Conservation (phyloP, 441 rosid species). For the Capsella rubella region DNA sequence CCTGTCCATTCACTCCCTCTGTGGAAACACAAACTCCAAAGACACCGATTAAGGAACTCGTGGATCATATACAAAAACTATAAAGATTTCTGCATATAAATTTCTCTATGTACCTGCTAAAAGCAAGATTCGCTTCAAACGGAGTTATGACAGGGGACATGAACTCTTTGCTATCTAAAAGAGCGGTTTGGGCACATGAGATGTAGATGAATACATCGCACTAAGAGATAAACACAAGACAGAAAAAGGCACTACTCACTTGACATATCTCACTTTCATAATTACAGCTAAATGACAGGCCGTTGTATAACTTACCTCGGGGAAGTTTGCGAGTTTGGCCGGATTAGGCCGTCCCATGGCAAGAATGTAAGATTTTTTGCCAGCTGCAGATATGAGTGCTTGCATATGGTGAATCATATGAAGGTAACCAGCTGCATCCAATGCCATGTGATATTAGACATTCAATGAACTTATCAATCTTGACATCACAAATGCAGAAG, state of each 20-base stretch:
- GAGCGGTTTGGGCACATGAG: slow-evolving; percentile 92
- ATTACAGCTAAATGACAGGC: slow-evolving; percentile 1
- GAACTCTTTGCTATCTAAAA: slow-evolving; percentile 92
- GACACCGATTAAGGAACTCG: slow-evolving; percentile 9
- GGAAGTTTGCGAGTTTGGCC: slow-evolving; percentile 97
- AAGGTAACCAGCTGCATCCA: slow-evolving; percentile 87
- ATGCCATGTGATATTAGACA: slow-evolving; percentile 25
- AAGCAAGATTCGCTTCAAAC: slow-evolving; percentile 88
- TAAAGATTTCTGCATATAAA: not conserved
- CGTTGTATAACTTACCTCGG: slow-evolving; percentile 60
- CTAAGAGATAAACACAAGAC: slow-evolving; percentile 46
- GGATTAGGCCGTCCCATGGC: slow-evolving; percentile 97
- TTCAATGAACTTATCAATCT: slow-evolving; percentile 26
- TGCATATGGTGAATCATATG: slow-evolving; percentile 88
- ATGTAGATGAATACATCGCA: slow-evolving; percentile 87
- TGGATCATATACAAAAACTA: slow-evolving; percentile 14
- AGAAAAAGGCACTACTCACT: not conserved
- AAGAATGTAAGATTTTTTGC: slow-evolving; percentile 85
- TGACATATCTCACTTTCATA: slow-evolving; percentile 18
- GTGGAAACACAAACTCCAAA: slow-evolving; percentile 42
- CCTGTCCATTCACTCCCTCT: slow-evolving; percentile 96
- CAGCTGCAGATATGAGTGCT: slow-evolving; percentile 69
- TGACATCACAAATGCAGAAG: slow-evolving; percentile 16
- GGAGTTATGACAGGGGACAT: slow-evolving; percentile 92
- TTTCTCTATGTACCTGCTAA: slow-evolving; percentile 62